Evolutionary conservation across 73 alveolate genomes (phyloP).

Genomic region (Tetrahymena malaccensis): DNA sequence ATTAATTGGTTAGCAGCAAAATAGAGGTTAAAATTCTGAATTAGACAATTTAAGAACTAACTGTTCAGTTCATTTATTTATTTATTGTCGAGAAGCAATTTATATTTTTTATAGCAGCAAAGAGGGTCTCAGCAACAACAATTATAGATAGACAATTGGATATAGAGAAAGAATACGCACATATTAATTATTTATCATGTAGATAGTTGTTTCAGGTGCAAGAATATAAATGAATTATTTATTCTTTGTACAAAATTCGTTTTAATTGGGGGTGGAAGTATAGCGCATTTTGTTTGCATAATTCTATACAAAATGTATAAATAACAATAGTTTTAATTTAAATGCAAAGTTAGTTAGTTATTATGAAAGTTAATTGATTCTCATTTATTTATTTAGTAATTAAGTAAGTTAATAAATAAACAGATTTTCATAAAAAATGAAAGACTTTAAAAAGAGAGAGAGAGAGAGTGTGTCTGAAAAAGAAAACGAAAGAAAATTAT

Average conservation of each 20-base stretch:
- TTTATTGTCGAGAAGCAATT: not conserved
- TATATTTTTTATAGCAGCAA: not conserved
- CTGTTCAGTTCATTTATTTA: not conserved
- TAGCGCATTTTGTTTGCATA: not conserved
- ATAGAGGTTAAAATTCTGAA: not conserved
- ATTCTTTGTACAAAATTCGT: not conserved
- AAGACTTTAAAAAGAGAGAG: not conserved
- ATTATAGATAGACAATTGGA: not conserved
- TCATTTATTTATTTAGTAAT: not conserved
- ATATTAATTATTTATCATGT: not conserved
- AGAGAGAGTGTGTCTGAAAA: too few species aligned
- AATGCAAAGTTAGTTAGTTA: not conserved
- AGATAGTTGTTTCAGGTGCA: not conserved
- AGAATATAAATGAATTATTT: not conserved
- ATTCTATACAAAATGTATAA: not conserved
- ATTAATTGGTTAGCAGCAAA: not conserved
- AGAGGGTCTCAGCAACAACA: not conserved
- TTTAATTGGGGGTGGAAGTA: not conserved
- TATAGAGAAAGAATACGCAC: not conserved
- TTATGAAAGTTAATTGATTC: not conserved
- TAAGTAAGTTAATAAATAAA: not conserved
- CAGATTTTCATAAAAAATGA: not conserved
- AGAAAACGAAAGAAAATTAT: not conserved
- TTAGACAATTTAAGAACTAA: not conserved
- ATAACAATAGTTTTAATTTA: not conserved